Evolutionary conservation across 345 rosid species (phyloP).

Genomic region (Eucalyptus viminalis): DNA sequence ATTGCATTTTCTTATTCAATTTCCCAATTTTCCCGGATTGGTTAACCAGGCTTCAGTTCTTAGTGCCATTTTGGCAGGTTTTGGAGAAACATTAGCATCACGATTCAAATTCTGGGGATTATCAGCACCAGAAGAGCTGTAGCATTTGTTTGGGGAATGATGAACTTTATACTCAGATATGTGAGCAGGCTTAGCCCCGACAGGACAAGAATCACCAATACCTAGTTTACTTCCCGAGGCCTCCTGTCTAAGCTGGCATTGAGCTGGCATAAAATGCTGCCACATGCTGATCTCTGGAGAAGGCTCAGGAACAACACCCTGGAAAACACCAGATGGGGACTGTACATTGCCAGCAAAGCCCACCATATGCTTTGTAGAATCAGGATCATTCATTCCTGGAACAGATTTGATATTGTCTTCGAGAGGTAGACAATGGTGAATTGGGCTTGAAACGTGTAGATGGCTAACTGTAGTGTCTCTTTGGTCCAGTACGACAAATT

Average conservation of each 20-base stretch:
- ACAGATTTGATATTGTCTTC: slow-evolving; percentile 15
- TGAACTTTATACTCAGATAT: slow-evolving; percentile 10
- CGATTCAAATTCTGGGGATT: slow-evolving; percentile 23
- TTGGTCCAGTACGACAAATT: slow-evolving; percentile 26
- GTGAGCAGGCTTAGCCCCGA: slow-evolving; percentile 7
- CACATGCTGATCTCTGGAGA: slow-evolving; percentile 4
- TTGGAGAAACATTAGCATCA: slow-evolving; percentile 35
- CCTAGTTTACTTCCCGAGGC: neutral
- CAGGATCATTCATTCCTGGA: slow-evolving; percentile 4
- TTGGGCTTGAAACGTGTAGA: slow-evolving; percentile 5
- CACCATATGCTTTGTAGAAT: slow-evolving; percentile 2
- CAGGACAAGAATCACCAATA: neutral
- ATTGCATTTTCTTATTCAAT: neutral
- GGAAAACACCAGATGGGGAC: slow-evolving; percentile 5
- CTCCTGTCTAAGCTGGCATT: slow-evolving; percentile 19
- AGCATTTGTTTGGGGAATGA: slow-evolving; percentile 16
- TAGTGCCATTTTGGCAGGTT: slow-evolving; percentile 31
- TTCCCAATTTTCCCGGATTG: slow-evolving; percentile 6
- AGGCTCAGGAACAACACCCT: slow-evolving; percentile 9
- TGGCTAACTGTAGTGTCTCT: slow-evolving; percentile 10
- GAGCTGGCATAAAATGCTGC: slow-evolving; percentile 5
- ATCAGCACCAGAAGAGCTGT: slow-evolving; percentile 1
- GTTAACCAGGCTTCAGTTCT: slow-evolving; percentile 24
- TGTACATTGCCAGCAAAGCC: slow-evolving; percentile 9
- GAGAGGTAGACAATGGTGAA: slow-evolving; percentile 27